Evolutionary conservation across 768 basidiomycete genomes (phyloP).

Genomic region (Rhodosporidiobolus sp.): DNA sequence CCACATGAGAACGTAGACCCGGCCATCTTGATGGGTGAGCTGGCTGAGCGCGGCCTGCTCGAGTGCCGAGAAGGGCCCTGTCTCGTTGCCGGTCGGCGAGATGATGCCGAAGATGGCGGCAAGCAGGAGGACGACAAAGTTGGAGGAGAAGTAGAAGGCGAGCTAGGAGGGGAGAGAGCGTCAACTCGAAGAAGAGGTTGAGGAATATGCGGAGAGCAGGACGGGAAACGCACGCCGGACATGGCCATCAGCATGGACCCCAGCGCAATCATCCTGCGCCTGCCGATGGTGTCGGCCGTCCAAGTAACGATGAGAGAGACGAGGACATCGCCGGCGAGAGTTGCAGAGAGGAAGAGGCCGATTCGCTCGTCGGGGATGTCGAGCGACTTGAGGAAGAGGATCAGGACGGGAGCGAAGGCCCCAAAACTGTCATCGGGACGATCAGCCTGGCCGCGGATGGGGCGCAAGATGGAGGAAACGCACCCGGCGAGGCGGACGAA

Average conservation of each 20-base stretch:
- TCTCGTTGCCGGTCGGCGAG: slow-evolving; percentile 27
- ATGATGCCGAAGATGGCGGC: slow-evolving; percentile 35
- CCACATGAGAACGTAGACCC: slow-evolving; percentile 28
- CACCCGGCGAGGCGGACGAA: slow-evolving; percentile 25
- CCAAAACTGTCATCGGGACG: slow-evolving; percentile 42
- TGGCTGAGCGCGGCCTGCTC: slow-evolving; percentile 27
- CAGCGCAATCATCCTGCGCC: slow-evolving; percentile 42
- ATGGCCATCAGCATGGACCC: slow-evolving; percentile 44
- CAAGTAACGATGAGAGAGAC: slow-evolving; percentile 44
- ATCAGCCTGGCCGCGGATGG: background rate
- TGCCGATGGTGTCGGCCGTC: slow-evolving; percentile 44
- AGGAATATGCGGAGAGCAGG: background rate
- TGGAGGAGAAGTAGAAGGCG: slow-evolving; percentile 12
- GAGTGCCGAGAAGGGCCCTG: slow-evolving; percentile 28
- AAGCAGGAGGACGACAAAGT: slow-evolving; percentile 16
- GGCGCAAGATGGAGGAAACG: slow-evolving; percentile 11
- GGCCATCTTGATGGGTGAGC: slow-evolving; percentile 18
- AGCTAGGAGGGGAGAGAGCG: background rate
- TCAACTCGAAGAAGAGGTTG: background rate
- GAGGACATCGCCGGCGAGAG: slow-evolving; percentile 35
- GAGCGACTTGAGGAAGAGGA: slow-evolving; percentile 28
- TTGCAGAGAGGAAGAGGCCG: slow-evolving; percentile 47
- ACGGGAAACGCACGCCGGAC: slow-evolving; percentile 35
- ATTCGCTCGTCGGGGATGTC: slow-evolving; percentile 44
- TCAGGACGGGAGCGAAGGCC: slow-evolving; percentile 29